Conservation (phyloP, 2,329 filamentous ascomycete genomes). For the Ophiostoma ulmi region DNA sequence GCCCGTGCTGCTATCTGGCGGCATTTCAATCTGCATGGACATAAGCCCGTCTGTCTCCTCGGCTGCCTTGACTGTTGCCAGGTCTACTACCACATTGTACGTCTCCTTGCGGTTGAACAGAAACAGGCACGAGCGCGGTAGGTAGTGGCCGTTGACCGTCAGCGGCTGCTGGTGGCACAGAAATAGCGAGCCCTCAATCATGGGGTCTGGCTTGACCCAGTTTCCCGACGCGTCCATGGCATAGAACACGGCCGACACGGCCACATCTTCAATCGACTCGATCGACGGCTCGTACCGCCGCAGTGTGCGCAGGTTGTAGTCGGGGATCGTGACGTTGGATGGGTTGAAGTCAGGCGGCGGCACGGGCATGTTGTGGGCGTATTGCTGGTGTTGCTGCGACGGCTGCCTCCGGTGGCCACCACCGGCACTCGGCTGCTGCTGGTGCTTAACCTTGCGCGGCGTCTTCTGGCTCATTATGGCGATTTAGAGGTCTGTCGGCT, state of each 20-base stretch:
- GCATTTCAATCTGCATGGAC: conserved; percentile 24
- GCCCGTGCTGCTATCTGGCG: not conserved
- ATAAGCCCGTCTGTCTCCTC: conserved; percentile 54
- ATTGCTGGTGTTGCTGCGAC: conserved; percentile 6
- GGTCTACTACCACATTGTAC: conserved; percentile 63
- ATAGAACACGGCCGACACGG: conserved; percentile 75
- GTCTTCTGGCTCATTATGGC: not conserved
- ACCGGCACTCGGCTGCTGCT: conserved; percentile 13
- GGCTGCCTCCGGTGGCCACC: conserved; percentile 12
- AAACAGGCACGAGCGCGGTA: conserved; percentile 55
- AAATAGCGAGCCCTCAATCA: conserved; percentile 80
- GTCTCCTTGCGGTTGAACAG: conserved; percentile 67
- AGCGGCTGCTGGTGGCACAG: conserved; percentile 62
- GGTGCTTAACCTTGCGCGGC: conserved; percentile 15
- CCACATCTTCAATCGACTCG: conserved; percentile 68
- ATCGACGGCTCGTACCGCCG: conserved; percentile 74
- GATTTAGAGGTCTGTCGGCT: not conserved
- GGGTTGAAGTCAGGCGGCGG: conserved; percentile 13
- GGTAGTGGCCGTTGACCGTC: conserved; percentile 31
- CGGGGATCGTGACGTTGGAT: conserved; percentile 62
- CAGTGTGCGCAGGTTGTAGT: conserved; percentile 82
- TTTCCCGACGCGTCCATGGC: conserved; percentile 59
- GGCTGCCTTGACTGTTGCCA: conserved; percentile 57
- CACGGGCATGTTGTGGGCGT: conserved; percentile 11
- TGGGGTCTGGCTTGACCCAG: conserved; percentile 73